A percentile compares a stretch with the other conserved stretches of the same genome.
Conservation (phyloP, 441 rosid species). For the Brassica balearica region DNA sequence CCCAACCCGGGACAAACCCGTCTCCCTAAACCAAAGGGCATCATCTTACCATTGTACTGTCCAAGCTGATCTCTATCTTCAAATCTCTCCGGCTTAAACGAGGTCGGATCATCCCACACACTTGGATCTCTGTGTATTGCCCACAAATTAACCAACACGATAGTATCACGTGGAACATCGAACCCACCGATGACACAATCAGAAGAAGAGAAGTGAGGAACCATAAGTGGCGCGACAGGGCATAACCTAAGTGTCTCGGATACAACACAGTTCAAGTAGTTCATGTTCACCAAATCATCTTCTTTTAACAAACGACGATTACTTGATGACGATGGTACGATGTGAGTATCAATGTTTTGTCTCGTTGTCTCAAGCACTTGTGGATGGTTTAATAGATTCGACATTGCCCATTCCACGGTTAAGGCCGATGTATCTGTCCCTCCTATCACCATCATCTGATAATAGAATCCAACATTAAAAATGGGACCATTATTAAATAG, state of each 20-base stretch:
- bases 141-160: slow-evolving; percentile 50
- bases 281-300: slow-evolving; percentile 51
- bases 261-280: slow-evolving; percentile 51
- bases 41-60: slow-evolving; percentile 28
- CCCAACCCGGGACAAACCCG: slow-evolving; percentile 54
- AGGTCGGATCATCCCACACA: slow-evolving; percentile 50
- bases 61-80: slow-evolving; percentile 34
- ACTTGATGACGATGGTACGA: slow-evolving; percentile 36
- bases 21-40: slow-evolving; percentile 57
- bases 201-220: slow-evolving; percentile 52
- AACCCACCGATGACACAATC: slow-evolving; percentile 52
- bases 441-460: slow-evolving; percentile 42
- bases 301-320: slow-evolving; percentile 46
- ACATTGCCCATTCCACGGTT: slow-evolving; percentile 61
- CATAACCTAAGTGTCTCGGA: slow-evolving; percentile 54
- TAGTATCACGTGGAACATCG: slow-evolving; percentile 46
- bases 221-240: slow-evolving; percentile 55
- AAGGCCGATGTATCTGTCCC: slow-evolving; percentile 54
- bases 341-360: slow-evolving; percentile 41
- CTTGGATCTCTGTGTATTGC: slow-evolving; percentile 55
- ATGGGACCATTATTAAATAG: background rate
- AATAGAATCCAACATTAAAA: background rate
- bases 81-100: slow-evolving; percentile 60
- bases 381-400: slow-evolving; percentile 55
- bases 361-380: slow-evolving; percentile 43